Percentiles rank a stretch among this genome's conserved stretches.
These are phyloP conservation scores for Talaromyces sp. DNA, from an alignment of 2,329 filamentous ascomycete species.

Conservation along the genomic window DNA sequence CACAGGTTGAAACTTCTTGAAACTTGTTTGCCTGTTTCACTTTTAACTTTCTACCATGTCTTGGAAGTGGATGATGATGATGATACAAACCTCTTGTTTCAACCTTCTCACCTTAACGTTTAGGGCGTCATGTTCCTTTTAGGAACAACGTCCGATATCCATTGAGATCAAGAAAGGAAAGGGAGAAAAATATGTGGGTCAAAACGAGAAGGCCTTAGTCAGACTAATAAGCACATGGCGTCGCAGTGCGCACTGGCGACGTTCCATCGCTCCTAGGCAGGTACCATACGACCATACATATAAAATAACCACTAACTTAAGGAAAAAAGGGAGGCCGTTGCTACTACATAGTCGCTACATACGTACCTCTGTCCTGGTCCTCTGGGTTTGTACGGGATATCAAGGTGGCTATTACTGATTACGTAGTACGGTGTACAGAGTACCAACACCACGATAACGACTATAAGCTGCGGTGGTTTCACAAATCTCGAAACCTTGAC, in stretches of 20 bases:
- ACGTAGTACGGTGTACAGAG: background rate
- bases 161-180: background rate
- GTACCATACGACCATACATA: background rate
- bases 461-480: background rate
- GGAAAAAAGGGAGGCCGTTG: background rate
- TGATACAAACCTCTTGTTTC: background rate
- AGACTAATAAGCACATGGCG: conserved; percentile 13
- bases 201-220: background rate
- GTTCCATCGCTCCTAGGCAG: conserved; percentile 5
- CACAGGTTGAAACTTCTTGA: background rate
- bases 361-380: too few relatives aligned
- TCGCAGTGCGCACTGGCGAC: conserved; percentile 6
- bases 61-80: background rate
- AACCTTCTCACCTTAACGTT: background rate
- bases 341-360: background rate
- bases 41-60: background rate
- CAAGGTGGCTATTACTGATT: background rate
- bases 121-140: background rate
- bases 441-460: background rate
- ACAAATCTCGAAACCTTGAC: background rate
- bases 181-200: background rate
- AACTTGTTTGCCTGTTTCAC: background rate
- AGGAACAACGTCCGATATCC: background rate
- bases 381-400: background rate
- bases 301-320: background rate